Conservation (phyloP, 1,139 yeast genomes). For the Taphrina wiesneri region DNA sequence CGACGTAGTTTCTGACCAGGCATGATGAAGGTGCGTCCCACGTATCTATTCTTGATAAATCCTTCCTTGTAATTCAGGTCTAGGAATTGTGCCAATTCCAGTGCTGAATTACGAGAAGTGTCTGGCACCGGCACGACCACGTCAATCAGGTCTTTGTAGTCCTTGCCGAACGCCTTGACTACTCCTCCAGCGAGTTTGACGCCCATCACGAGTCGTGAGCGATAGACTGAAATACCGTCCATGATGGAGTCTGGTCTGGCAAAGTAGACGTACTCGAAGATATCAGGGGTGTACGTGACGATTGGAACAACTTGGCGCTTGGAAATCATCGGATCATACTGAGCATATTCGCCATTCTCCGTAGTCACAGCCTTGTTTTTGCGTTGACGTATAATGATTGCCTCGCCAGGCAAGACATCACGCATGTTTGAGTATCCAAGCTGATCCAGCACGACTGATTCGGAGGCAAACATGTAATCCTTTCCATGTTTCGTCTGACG, state of each 20-base stretch:
- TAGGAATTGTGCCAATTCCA: slow-evolving; percentile 83
- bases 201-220: slow-evolving; percentile 94
- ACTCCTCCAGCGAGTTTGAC: slow-evolving; percentile 78
- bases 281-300: slow-evolving; percentile 83
- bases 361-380: slow-evolving; percentile 28
- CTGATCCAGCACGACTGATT: slow-evolving; percentile 92
- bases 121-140: slow-evolving; percentile 98
- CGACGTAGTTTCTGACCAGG: slow-evolving; percentile 87
- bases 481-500: slow-evolving; percentile 63
- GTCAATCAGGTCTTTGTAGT: slow-evolving; percentile 63
- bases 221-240: slow-evolving; percentile 93
- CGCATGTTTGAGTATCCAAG: slow-evolving; percentile 78
- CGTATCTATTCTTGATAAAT: slow-evolving; percentile 91
- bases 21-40: slow-evolving; percentile 97
- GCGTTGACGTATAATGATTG: slow-evolving; percentile 70
- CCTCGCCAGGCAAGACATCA: slow-evolving; percentile 93
- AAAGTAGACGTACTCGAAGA: slow-evolving; percentile 94
- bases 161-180: slow-evolving; percentile 52
- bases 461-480: slow-evolving; percentile 97
- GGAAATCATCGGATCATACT: slow-evolving; percentile 28
- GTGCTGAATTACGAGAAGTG: slow-evolving; percentile 90
- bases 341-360: slow-evolving; percentile 30
- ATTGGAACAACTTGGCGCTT: slow-evolving; percentile 77
- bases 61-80: slow-evolving; percentile 92
- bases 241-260: slow-evolving; percentile 96